Conservation (phyloP, 1,284 basidiomycete genomes). For the Cryptococcus deneoformans region DNA sequence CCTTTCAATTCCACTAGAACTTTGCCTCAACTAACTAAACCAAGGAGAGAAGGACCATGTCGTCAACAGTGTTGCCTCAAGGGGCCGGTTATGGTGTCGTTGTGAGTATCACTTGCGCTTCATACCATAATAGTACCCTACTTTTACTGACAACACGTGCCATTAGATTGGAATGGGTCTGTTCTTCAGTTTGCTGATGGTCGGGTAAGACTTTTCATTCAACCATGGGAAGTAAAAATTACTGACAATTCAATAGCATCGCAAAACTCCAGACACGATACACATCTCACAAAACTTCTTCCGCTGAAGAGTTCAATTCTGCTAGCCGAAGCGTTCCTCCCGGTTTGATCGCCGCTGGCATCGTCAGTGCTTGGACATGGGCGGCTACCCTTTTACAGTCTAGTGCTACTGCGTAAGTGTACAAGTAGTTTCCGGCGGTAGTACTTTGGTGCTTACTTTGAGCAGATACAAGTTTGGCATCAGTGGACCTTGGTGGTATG, state of each 20-base stretch:
- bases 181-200: slow-evolving; percentile 77
- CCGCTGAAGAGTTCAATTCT: slow-evolving; percentile 72
- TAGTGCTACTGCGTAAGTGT: slow-evolving; percentile 58
- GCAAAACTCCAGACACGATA: slow-evolving; percentile 43
- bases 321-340: slow-evolving; percentile 70
- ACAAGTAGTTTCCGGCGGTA: slow-evolving; percentile 56
- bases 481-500: slow-evolving; percentile 11
- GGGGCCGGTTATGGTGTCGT: slow-evolving; percentile 78
- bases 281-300: slow-evolving; percentile 41
- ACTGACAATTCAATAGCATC: slow-evolving; percentile 5
- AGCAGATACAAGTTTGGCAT: neutral
- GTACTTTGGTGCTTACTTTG: neutral
- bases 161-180: slow-evolving; percentile 64
- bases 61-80: slow-evolving; percentile 40
- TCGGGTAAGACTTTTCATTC: slow-evolving; percentile 16
- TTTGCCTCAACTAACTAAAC: too few species aligned
- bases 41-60: neutral
- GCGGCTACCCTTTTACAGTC: slow-evolving; percentile 52
- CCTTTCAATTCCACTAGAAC: too few species aligned
- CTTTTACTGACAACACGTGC: slow-evolving; percentile 4
- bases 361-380: slow-evolving; percentile 66
- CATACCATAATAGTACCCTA: neutral
- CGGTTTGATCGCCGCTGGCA: slow-evolving; percentile 83
- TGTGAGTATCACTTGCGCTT: slow-evolving; percentile 51
- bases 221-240: neutral